Percentiles rank a stretch among this genome's conserved stretches.
Evolutionary conservation across 2,329 filamentous ascomycete genomes (phyloP).

Genomic region (Botrytis fragariae): DNA sequence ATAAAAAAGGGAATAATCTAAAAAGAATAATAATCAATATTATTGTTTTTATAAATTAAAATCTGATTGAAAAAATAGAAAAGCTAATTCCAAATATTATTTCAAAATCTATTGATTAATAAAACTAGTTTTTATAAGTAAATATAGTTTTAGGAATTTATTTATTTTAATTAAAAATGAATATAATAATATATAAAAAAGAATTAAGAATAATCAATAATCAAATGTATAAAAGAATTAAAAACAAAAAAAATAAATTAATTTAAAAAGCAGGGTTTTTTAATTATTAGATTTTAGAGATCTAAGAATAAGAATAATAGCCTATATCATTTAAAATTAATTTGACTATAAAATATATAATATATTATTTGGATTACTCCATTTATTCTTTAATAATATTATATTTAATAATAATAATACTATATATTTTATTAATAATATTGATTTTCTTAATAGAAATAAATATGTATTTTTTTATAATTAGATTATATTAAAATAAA

Average conservation of each 20-base stretch:
- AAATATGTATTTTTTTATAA: rapidly evolving
- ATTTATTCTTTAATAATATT: too few relatives aligned
- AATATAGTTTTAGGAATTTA: rapidly evolving
- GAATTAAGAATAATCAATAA: too few relatives aligned
- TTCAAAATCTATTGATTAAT: rapidly evolving
- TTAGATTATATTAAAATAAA: too few relatives aligned
- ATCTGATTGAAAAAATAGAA: rapidly evolving
- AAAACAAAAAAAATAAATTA: too few relatives aligned
- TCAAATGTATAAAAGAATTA: rapidly evolving
- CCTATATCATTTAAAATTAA: rapidly evolving
- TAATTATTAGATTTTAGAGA: too few relatives aligned
- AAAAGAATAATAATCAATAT: too few relatives aligned
- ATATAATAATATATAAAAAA: too few relatives aligned
- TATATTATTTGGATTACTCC: rapidly evolving
- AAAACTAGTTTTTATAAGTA: rapidly evolving
- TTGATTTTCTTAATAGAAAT: rapidly evolving
- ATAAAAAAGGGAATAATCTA: rapidly evolving
- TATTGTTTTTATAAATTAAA: rapidly evolving
- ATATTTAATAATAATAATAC: too few relatives aligned
- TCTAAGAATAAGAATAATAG: rapidly evolving
- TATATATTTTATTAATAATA: too few relatives aligned
- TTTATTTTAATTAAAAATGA: too few relatives aligned
- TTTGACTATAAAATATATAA: rapidly evolving
- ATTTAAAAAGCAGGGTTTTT: too few relatives aligned
- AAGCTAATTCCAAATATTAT: rapidly evolving